These are phyloP conservation scores for Pseudogymnoascus sp. DNA, from an alignment of 2,329 filamentous ascomycete genomes.

Conservation along the genomic window DNA sequence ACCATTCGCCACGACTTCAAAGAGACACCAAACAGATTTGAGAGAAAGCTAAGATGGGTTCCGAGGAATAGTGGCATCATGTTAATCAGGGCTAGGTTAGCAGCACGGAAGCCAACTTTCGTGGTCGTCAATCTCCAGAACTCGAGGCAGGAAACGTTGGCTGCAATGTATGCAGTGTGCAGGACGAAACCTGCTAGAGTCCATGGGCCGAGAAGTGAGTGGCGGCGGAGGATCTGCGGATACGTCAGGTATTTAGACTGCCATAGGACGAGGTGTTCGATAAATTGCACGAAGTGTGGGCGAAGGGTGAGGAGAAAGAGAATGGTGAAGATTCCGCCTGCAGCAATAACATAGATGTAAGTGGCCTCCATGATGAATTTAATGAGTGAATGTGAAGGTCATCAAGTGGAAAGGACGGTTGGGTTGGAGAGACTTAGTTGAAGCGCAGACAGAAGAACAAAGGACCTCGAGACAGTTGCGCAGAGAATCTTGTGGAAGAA, in stretches of 20 bases:
- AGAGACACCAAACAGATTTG: no score
- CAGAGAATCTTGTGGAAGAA: background rate
- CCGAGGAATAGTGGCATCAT: constrained; percentile 16
- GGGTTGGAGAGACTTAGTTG: background rate
- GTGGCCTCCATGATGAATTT: constrained; percentile 18
- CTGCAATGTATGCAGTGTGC: constrained; percentile 7
- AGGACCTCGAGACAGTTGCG: background rate
- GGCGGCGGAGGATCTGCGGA: constrained; percentile 17
- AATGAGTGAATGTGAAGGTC: background rate
- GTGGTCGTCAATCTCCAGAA: background rate
- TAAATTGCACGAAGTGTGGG: constrained; percentile 11
- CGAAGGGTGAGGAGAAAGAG: constrained; percentile 19
- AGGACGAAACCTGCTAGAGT: constrained; percentile 17
- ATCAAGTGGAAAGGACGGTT: no score
- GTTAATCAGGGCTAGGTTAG: constrained; percentile 17
- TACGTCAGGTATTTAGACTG: constrained; percentile 22
- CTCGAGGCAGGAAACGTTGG: background rate
- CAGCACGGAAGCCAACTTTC: background rate
- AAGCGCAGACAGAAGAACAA: background rate
- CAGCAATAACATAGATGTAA: constrained; percentile 21
- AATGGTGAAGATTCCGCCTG: constrained; percentile 21
- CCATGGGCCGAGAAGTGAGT: constrained; percentile 19
- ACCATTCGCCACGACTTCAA: no score
- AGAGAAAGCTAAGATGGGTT: no score
- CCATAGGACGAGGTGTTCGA: constrained; percentile 14